phyloP scores from a whole-genome alignment of 148 eudicot genomes.

The Rhododendron mucronatum region DNA sequence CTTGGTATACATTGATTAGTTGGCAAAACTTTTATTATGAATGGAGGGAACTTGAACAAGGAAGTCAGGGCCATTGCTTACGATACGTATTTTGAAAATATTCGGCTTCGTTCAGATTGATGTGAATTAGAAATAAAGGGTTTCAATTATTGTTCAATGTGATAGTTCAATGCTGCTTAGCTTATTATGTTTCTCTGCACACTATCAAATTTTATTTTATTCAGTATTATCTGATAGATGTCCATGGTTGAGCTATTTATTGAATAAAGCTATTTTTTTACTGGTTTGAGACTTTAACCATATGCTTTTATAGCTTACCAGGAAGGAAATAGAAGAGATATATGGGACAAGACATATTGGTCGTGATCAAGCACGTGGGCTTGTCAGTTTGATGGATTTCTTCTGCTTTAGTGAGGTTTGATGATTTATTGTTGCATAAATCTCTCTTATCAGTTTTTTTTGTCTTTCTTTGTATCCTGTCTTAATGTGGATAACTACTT shows the following conservation, averaged over 20 bases:
- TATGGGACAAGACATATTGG: constrained; percentile 97
- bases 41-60: not conserved
- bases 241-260: not conserved
- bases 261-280: not conserved
- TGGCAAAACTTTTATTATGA: not conserved
- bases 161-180: not conserved
- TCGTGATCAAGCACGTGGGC: constrained; percentile 87
- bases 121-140: not conserved
- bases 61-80: not conserved
- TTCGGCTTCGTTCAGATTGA: not conserved
- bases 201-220: not conserved
- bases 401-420: constrained; percentile 98
- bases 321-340: constrained; percentile 64
- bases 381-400: constrained; percentile 97
- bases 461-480: not conserved
- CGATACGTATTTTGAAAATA: not conserved
- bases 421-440: not conserved
- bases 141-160: not conserved
- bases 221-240: not conserved
- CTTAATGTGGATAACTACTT: constrained; percentile 1
- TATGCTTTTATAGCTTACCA: constrained; percentile 54
- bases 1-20: not conserved
- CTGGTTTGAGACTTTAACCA: not conserved
- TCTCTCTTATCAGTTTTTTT: not conserved
- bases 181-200: not conserved